phyloP scores from a whole-genome alignment of 2,329 filamentous ascomycete species.

The Epicoccum sorghinum region DNA sequence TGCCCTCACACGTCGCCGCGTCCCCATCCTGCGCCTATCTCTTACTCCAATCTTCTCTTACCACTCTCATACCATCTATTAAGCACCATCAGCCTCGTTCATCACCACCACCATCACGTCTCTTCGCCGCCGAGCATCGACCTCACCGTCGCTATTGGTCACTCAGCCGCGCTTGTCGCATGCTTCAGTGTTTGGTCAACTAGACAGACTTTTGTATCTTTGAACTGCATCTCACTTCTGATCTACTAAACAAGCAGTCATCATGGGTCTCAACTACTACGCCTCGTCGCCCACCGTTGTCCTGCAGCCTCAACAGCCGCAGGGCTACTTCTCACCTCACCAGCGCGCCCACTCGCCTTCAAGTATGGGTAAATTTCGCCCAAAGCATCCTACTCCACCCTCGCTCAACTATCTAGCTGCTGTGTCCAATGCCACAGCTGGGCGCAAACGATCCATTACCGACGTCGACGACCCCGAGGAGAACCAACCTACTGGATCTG shows the following conservation, averaged over 20 bases:
- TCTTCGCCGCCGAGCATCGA: constrained; percentile 23
- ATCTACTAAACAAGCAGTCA: constrained; percentile 50
- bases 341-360: constrained; percentile 43
- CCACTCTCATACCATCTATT: constrained; percentile 16
- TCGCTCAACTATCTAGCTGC: constrained; percentile 53
- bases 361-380: constrained; percentile 42
- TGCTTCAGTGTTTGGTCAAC: constrained; percentile 36
- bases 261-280: constrained; percentile 54
- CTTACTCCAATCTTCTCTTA: constrained; percentile 8
- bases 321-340: constrained; percentile 44
- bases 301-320: constrained; percentile 50
- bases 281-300: constrained; percentile 55
- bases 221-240: constrained; percentile 32
- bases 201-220: constrained; percentile 43
- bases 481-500: constrained; percentile 56
- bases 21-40: constrained; percentile 24
- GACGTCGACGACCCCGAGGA: constrained; percentile 77
- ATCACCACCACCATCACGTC: constrained; percentile 25
- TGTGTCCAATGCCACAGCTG: constrained; percentile 55
- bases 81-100: constrained; percentile 3
- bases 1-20: constrained; percentile 30
- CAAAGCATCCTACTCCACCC: constrained; percentile 50
- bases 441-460: constrained; percentile 78
- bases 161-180: constrained; percentile 30
- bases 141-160: constrained; percentile 36